A percentile compares a stretch with the other conserved stretches of the same genome.
Conservation (phyloP, 1,284 basidiomycete species). For the Acaromyces ingoldii region DNA sequence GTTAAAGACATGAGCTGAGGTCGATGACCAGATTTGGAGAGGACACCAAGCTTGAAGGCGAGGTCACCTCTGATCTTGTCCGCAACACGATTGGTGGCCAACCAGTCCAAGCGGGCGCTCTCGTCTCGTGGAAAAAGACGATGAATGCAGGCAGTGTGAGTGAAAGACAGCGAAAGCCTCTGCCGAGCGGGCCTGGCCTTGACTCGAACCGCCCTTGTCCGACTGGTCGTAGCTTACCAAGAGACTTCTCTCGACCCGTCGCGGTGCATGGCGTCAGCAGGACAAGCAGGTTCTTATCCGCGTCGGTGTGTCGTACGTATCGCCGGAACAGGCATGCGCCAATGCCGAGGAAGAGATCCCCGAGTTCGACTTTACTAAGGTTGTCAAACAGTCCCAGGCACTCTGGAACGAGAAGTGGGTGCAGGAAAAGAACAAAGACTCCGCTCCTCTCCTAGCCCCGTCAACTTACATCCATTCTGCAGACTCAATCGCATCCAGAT, state of each 20-base stretch:
- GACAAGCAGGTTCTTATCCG: slow-evolving; percentile 20
- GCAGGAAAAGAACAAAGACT: background rate
- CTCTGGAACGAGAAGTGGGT: slow-evolving; percentile 34
- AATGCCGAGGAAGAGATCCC: slow-evolving; percentile 38
- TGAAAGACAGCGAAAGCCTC: too few species aligned
- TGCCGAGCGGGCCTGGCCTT: too few species aligned
- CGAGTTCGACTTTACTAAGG: slow-evolving; percentile 25
- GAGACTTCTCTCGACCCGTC: background rate
- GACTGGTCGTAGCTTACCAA: slow-evolving; percentile 1
- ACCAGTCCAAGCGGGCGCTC: slow-evolving; percentile 30
- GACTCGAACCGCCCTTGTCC: too few species aligned
- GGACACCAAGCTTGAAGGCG: slow-evolving; percentile 25
- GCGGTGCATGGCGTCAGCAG: background rate
- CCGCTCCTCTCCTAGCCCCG: background rate
- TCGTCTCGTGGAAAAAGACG: slow-evolving; percentile 18
- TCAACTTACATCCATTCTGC: background rate
- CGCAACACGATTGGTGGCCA: slow-evolving; percentile 15
- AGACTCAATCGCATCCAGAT: slow-evolving; percentile 31
- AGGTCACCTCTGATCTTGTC: slow-evolving; percentile 21
- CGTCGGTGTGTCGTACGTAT: slow-evolving; percentile 31
- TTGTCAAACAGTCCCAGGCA: slow-evolving; percentile 17
- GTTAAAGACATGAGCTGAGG: too few species aligned
- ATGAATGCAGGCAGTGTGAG: background rate
- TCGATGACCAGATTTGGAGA: too few species aligned
- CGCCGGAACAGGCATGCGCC: slow-evolving; percentile 32